A percentile compares a stretch with the other conserved stretches of the same genome.
These are phyloP conservation scores for Microbotryum intermedium DNA, from an alignment of 1,284 basidiomycete genomes.

Conservation along the genomic window DNA sequence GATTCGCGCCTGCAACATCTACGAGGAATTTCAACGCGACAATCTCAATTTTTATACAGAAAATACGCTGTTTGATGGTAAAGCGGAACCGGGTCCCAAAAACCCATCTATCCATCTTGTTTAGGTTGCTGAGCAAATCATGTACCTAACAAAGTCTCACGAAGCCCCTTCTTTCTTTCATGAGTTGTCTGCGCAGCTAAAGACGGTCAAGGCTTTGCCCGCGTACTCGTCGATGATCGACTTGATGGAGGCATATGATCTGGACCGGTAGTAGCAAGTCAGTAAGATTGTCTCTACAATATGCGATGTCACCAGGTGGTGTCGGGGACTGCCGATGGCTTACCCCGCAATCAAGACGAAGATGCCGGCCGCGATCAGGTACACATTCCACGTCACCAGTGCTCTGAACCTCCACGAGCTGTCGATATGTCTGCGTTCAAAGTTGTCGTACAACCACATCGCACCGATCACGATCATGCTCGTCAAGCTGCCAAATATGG, in stretches of 20 bases:
- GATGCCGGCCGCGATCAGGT: conserved; percentile 10
- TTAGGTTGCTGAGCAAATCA: too few relatives aligned
- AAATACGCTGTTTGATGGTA: too few relatives aligned
- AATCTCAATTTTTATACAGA: too few relatives aligned
- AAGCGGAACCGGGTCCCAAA: too few relatives aligned
- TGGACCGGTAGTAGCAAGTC: not conserved
- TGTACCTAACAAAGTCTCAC: too few relatives aligned
- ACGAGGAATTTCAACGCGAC: too few relatives aligned
- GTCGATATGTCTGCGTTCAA: not conserved
- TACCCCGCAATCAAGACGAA: conserved; percentile 20
- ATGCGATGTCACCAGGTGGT: too few relatives aligned
- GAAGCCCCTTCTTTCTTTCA: too few relatives aligned
- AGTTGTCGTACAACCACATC: conserved; percentile 23
- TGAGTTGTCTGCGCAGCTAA: conserved; percentile 14
- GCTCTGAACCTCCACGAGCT: not conserved
- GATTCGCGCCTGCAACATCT: too few relatives aligned
- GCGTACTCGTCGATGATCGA: conserved; percentile 6
- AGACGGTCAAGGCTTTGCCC: not conserved
- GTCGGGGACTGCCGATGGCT: too few relatives aligned
- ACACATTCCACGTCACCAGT: conserved; percentile 5
- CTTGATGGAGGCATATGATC: conserved; percentile 5
- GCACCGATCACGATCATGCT: not conserved
- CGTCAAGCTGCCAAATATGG: conserved; percentile 1
- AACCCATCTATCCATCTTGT: too few relatives aligned
- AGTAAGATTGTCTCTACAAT: not conserved